Percentiles rank a stretch among this genome's conserved stretches.
phyloP scores from a whole-genome alignment of 768 basidiomycete species.

The Calvatia gigantea region DNA sequence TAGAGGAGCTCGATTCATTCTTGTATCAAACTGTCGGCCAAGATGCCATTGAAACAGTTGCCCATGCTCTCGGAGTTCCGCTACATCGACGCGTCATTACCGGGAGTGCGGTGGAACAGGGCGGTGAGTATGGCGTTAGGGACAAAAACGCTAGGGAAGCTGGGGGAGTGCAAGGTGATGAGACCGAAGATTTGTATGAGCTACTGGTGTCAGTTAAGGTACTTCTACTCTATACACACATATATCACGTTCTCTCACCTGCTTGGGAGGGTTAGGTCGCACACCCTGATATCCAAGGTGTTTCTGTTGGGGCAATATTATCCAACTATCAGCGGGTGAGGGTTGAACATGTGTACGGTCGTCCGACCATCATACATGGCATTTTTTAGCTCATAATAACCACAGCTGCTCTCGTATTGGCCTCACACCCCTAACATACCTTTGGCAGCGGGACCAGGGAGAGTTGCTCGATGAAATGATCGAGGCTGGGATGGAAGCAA shows the following conservation, averaged over 20 bases:
- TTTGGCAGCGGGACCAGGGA: conserved; percentile 93
- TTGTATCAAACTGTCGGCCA: conserved; percentile 99
- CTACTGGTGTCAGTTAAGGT: conserved; percentile 80
- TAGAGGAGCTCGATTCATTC: conserved; percentile 98
- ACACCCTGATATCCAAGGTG: conserved; percentile 85
- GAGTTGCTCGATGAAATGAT: conserved; percentile 88
- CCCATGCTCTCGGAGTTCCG: conserved; percentile 81
- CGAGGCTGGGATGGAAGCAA: conserved; percentile 66
- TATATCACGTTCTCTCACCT: neutral
- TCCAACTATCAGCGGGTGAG: conserved; percentile 97
- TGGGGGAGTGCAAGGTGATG: conserved; percentile 71
- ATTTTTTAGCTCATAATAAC: neutral
- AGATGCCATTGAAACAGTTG: conserved; percentile 85
- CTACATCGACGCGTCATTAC: conserved; percentile 78
- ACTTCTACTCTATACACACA: conserved; percentile 10
- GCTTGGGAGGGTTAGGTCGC: conserved; percentile 6
- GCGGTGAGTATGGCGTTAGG: conserved; percentile 81
- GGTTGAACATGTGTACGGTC: conserved; percentile 91
- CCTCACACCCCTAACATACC: conserved; percentile 77
- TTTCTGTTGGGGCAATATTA: conserved; percentile 94
- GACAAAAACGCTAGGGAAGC: conserved; percentile 29
- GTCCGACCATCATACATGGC: neutral
- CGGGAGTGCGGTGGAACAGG: conserved; percentile 78
- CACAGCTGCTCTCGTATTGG: conserved; percentile 75
- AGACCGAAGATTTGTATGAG: conserved; percentile 89